These are phyloP conservation scores for Volvox carteri DNA, from an alignment of 163 green algal genomes.

Conservation along the genomic window DNA sequence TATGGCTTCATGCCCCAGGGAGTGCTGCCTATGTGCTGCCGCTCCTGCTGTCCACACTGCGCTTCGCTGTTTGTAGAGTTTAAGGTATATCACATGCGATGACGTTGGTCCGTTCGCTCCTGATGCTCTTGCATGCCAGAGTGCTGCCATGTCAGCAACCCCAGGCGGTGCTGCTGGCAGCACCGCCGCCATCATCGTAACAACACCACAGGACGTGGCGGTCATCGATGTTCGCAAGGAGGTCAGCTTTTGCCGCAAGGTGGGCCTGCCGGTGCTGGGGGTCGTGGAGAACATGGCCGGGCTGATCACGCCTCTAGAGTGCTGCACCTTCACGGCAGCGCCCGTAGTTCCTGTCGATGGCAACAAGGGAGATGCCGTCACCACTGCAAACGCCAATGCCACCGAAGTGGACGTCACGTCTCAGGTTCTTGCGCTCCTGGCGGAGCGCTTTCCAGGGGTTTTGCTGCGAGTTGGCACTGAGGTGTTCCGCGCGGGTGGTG, in stretches of 20 bases:
- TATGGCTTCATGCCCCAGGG: too few species aligned
- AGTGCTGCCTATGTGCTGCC: too few species aligned
- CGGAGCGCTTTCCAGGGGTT: constrained; percentile 52
- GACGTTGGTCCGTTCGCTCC: too few species aligned
- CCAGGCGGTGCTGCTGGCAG: background rate
- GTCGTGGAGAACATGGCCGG: constrained; percentile 99
- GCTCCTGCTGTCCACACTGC: too few species aligned
- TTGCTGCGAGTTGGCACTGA: constrained; percentile 66
- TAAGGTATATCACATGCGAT: too few species aligned
- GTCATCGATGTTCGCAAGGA: constrained; percentile 98
- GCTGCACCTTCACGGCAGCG: constrained; percentile 73
- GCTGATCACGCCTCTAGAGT: constrained; percentile 73
- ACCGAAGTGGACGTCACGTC: constrained; percentile 79
- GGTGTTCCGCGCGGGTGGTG: constrained; percentile 86
- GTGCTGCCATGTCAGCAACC: constrained; percentile 34
- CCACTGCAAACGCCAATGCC: background rate
- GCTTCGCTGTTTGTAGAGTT: too few species aligned
- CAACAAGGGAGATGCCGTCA: background rate
- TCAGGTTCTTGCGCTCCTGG: constrained; percentile 71
- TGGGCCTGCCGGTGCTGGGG: constrained; percentile 88
- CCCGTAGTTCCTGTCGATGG: background rate
- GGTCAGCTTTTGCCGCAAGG: constrained; percentile 97
- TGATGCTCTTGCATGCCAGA: background rate
- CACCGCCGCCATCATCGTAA: constrained; percentile 73
- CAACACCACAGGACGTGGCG: constrained; percentile 92